These are phyloP conservation scores for Vanderwaltozyma polyspora DNA, from an alignment of 805 yeast species.

Conservation along the genomic window DNA sequence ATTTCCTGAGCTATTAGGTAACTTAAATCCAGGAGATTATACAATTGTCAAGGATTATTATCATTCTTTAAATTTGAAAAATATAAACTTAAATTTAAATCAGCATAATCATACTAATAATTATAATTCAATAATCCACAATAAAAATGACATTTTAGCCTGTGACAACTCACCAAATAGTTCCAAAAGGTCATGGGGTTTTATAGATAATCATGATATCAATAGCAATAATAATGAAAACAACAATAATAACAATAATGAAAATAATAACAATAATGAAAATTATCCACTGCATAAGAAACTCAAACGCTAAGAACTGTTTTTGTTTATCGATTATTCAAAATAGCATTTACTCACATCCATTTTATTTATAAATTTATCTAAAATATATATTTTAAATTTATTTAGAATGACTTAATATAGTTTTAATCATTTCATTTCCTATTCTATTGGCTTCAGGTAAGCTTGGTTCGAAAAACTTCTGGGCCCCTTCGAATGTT, in stretches of 20 bases:
- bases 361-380: too few relatives aligned
- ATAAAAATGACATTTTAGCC: not conserved
- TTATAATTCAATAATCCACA: not conserved
- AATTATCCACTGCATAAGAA: too few relatives aligned
- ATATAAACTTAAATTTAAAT: too few relatives aligned
- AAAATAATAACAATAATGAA: too few relatives aligned
- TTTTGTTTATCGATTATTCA: too few relatives aligned
- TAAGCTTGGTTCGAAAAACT: constrained; percentile 77
- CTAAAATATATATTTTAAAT: too few relatives aligned
- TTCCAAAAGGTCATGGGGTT: not conserved
- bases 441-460: constrained; percentile 83
- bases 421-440: constrained; percentile 85
- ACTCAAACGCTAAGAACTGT: too few relatives aligned
- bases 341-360: too few relatives aligned
- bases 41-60: constrained; percentile 9
- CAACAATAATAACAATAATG: too few relatives aligned
- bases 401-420: constrained; percentile 32
- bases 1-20: constrained; percentile 23
- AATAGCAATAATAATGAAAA: too few relatives aligned
- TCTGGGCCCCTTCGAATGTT: constrained; percentile 69
- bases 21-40: constrained; percentile 18
- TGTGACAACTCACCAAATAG: constrained; percentile 8
- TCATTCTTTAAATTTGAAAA: too few relatives aligned
- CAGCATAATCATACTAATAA: not conserved
- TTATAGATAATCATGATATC: too few relatives aligned